These are phyloP conservation scores for Cephaloascus fragrans DNA, from an alignment of 805 yeast species.

Conservation along the genomic window DNA sequence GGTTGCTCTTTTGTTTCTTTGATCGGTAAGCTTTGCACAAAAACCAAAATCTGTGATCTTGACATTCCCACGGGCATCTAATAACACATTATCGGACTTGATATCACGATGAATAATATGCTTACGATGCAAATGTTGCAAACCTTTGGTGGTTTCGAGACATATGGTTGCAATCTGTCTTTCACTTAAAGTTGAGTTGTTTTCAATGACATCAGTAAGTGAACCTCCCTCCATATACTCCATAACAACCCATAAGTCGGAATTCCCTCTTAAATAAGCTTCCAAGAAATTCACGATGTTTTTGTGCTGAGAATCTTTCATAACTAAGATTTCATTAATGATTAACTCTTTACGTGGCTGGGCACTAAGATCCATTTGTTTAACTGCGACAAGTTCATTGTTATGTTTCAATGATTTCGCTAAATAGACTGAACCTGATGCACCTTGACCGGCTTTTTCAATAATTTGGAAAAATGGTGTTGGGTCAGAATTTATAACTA, in stretches of 20 bases:
- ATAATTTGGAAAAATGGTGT: conserved; percentile 65
- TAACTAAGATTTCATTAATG: conserved; percentile 90
- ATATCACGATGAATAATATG: conserved; percentile 73
- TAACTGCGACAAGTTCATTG: conserved; percentile 79
- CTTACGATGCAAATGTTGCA: conserved; percentile 84
- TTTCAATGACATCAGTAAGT: conserved; percentile 88
- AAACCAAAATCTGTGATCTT: conserved; percentile 38
- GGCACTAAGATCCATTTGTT: conserved; percentile 85
- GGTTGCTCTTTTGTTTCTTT: conserved; percentile 65
- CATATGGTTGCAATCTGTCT: conserved; percentile 89
- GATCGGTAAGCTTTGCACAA: conserved; percentile 69
- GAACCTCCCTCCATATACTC: conserved; percentile 99
- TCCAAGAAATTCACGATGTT: conserved; percentile 93
- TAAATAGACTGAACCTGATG: conserved; percentile 89
- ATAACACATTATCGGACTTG: conserved; percentile 34
- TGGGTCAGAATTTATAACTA: conserved; percentile 83
- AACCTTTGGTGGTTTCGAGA: conserved; percentile 81
- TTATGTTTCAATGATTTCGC: conserved; percentile 55
- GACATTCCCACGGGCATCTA: conserved; percentile 31
- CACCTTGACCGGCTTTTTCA: conserved; percentile 95
- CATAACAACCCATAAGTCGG: conserved; percentile 98
- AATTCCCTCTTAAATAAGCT: conserved; percentile 69
- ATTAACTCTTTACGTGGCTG: conserved; percentile 94
- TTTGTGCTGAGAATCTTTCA: conserved; percentile 92
- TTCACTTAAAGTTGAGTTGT: conserved; percentile 71